Evolutionary conservation across 176 grass and related monocot species (phyloP), one percentile per base, ranked within the genome.

Genomic region (Luzula sylvatica): DNA sequence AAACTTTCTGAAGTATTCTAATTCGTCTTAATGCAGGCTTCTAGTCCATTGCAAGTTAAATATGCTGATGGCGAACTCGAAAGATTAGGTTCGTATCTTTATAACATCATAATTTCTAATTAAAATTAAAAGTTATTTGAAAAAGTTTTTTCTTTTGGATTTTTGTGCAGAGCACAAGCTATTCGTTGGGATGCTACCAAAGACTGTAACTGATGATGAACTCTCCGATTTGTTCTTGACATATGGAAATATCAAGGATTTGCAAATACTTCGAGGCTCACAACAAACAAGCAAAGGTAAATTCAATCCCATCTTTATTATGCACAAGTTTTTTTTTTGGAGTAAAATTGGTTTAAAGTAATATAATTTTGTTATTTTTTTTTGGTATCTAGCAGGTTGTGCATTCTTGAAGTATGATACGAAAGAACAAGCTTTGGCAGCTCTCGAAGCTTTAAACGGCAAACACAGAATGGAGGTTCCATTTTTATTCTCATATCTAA

Each of bases 31-130:
- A 53, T 52, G 50, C 68, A 99, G 93, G 93, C 86, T 13, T 90
- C 93, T 52, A 99, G 86, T 71, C 93, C 93, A 52, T 83, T 99
- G 61, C 93, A 99, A 80, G 93, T 99, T 56, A 99, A 99, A 69
- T 99, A 99, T 64, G 93, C 93, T 42, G 93, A 99, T 63, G 93
- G 93, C 17, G 93, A 99, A 56, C 72, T 99, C 66, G 86, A 99
- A 80, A 99, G 93, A 78, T 73, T 99, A 63, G 93, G 93, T 99
- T 85, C 52, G 63, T 26, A 53, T 6, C 0, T 26, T 23, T 26
- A 66, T 67, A 52, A 35, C 47, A 25, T 61, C 26, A 6, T 63
- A 49, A 46, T 69, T 65, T 65, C 6, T 50, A 71, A 12, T 8
- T 56, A 8, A 2, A 22, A 17, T 14, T 52, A 46, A 30, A 26